phyloP scores from a whole-genome alignment of 2,329 filamentous ascomycete species.

The Stachybotrys chlorohalonatus region DNA sequence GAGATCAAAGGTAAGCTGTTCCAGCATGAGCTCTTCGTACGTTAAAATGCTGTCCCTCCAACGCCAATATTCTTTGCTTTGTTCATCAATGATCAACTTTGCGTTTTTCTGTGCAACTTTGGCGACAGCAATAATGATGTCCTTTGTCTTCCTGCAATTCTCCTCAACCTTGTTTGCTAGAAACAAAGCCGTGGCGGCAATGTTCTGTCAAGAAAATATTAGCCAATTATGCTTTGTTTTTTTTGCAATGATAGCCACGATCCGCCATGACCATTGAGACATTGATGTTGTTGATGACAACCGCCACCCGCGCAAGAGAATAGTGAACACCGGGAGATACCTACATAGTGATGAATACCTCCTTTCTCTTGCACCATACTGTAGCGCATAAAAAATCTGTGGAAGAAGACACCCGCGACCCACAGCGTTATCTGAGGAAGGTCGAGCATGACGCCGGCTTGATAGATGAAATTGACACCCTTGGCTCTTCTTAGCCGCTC shows the following conservation, averaged over 20 bases:
- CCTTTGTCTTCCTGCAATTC: conserved; percentile 90
- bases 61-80: conserved; percentile 96
- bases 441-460: conserved; percentile 86
- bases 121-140: conserved; percentile 87
- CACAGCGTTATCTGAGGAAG: conserved; percentile 86
- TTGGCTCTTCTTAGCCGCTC: conserved; percentile 79
- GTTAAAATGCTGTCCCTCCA: conserved; percentile 92
- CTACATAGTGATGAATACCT: conserved; percentile 83
- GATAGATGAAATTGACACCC: conserved; percentile 92
- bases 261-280: not conserved
- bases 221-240: too few relatives aligned
- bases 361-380: conserved; percentile 68
- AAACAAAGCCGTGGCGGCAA: conserved; percentile 85
- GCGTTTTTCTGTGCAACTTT: conserved; percentile 93
- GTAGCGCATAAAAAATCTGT: conserved; percentile 88
- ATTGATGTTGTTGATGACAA: too few relatives aligned
- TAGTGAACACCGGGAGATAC: conserved; percentile 16
- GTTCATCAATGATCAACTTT: conserved; percentile 84
- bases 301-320: not conserved
- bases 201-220: conserved; percentile 41
- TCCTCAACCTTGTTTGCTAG: conserved; percentile 96
- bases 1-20: conserved; percentile 87
- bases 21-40: conserved; percentile 87
- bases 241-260: too few relatives aligned
- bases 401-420: conserved; percentile 89